Evolutionary conservation across 495 filamentous ascomycete species (phyloP), one percentile per base, ranked within the genome.

Genomic region (Neurospora sp.): DNA sequence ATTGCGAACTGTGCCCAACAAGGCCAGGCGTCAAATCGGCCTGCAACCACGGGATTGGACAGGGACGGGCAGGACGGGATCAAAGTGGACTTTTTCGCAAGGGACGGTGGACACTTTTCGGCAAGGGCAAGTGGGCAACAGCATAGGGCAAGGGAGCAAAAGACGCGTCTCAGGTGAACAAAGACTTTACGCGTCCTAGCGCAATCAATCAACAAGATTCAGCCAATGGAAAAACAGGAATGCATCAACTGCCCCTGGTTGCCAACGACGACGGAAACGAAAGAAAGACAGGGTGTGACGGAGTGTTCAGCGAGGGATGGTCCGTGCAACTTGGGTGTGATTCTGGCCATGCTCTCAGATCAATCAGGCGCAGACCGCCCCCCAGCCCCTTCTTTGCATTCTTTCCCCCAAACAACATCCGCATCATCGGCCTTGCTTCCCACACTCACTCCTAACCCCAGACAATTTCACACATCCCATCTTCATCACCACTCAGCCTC

Each of bases 341-440:
- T 39, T 65, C 45, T 65, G 70, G 14, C 20, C 27, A 69, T 53
- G 42, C 22, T 37, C 31, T n/a, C 70, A 27, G 53, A 40, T 39
- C 61, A 72, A 31, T 69, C n/a, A 72, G 31, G 53, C 27, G 14
- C 53, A 70, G 61, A 40, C 48, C 61, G 68, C 45, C 73, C 75
- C 72, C 75, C 73, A 72, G 73, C 73, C 75, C 59, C 73, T 70
- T 72, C 70, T 40, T 69, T 40, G n/a, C 22, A 18, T 65, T 65
- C 53, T 65, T 65, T 65, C 53, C 53, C 40, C 53, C 53, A 37
- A 65, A 65, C 53, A 65, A 65, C 70, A 44, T 68, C 71, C 71
- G 68, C 70, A 70, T 42, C 74, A 70, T 39, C 69, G 53, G 40
- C 72, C 37, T 68, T 70, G 38, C 37, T 53, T 31, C 22, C 44